Evolutionary conservation across 2,329 filamentous ascomycete genomes (phyloP).

Genomic region (Blumeria graminis): DNA sequence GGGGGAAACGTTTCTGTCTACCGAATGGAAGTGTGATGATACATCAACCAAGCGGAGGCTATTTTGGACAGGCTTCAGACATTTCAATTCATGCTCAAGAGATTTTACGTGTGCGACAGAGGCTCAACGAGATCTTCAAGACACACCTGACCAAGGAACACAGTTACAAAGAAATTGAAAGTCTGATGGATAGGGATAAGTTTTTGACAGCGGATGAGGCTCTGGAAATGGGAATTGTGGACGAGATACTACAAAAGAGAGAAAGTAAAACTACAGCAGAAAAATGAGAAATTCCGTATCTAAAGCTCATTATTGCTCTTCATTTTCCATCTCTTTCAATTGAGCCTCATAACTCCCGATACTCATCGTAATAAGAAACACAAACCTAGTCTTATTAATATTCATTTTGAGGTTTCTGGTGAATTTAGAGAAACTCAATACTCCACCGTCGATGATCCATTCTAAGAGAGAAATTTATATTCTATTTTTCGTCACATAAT

Average conservation of each 20-base stretch:
- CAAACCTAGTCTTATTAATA: too few species aligned
- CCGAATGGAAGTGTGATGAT: constrained; percentile 95
- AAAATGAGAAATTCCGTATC: neutral
- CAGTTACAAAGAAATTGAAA: constrained; percentile 62
- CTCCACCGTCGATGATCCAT: too few species aligned
- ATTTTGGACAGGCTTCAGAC: constrained; percentile 42
- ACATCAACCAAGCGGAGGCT: constrained; percentile 71
- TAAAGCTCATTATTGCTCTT: neutral
- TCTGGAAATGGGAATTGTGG: constrained; percentile 70
- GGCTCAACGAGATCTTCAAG: constrained; percentile 78
- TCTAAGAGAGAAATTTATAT: too few species aligned
- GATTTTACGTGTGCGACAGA: constrained; percentile 64
- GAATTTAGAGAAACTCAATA: too few species aligned
- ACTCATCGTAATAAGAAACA: constrained; percentile 24
- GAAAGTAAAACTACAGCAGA: constrained; percentile 5
- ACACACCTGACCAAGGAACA: constrained; percentile 67
- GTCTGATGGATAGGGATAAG: constrained; percentile 90
- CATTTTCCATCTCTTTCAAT: neutral
- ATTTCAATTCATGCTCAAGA: constrained; percentile 96
- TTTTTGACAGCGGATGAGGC: constrained; percentile 82
- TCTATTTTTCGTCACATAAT: neutral
- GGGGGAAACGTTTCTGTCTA: constrained; percentile 66
- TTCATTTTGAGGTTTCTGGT: too few species aligned
- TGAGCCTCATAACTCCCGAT: constrained; percentile 5
- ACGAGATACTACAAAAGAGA: constrained; percentile 58